These are phyloP conservation scores for Starmerella davenportii DNA, from an alignment of 805 yeast genomes.

Conservation along the genomic window DNA sequence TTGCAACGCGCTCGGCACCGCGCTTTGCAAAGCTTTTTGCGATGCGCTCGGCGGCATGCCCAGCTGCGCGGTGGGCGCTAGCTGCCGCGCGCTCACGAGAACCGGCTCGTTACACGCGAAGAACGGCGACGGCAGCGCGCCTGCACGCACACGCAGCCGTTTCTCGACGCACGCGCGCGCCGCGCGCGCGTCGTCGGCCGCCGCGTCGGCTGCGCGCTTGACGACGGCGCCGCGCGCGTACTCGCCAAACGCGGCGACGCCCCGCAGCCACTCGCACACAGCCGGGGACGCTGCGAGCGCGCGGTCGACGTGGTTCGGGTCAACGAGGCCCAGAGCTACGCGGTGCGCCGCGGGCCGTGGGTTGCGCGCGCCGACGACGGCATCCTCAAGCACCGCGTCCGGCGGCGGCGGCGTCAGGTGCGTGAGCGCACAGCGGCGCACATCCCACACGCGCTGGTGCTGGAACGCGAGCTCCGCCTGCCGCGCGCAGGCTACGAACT, in stretches of 20 bases:
- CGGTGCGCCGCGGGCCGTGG: constrained; percentile 9
- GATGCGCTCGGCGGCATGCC: no score
- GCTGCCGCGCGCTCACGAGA: no score
- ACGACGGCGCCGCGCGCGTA: no score
- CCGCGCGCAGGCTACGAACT: constrained; percentile 40
- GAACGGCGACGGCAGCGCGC: neutral
- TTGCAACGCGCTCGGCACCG: no score
- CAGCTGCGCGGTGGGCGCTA: no score
- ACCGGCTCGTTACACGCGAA: no score
- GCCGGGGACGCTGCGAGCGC: constrained; percentile 6
- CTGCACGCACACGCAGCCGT: neutral
- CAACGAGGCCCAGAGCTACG: constrained; percentile 9
- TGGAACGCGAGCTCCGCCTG: constrained; percentile 65
- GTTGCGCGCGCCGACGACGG: constrained; percentile 5
- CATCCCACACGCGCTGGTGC: constrained; percentile 73
- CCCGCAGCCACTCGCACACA: neutral
- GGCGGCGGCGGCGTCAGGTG: constrained; percentile 28
- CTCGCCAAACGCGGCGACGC: no score
- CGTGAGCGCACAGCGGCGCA: constrained; percentile 21
- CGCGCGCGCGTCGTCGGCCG: no score
- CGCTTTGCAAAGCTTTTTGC: no score
- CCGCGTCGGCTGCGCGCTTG: no score
- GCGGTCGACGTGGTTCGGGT: constrained; percentile 5
- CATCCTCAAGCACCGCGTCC: constrained; percentile 2
- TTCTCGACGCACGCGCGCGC: neutral